Base-by-base conservation (phyloP, 495 filamentous ascomycete species). In the Xylaria longipes region DNA sequence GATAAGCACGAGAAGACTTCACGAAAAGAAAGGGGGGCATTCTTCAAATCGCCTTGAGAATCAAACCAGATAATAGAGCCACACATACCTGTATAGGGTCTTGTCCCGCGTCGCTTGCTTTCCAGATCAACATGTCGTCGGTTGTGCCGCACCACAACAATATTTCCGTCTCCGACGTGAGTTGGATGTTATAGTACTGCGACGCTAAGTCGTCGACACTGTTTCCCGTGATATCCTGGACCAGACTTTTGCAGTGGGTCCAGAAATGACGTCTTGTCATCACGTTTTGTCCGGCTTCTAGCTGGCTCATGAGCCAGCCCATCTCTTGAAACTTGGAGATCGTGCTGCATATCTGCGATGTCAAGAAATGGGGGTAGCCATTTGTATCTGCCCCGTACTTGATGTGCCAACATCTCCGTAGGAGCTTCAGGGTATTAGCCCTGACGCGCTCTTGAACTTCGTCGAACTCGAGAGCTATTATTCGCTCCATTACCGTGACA, bases 61-160 rank as follows among this genome's bases (percentile, higher is more conserved):
- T n/a, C 6, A 65, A 33, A 20, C 15, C 5, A 25, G 37, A 27
- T 1, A 41, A 65, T 14, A 50, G 20, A 50, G 14, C 6, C 43
- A 41, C 15, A 68, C 65, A 15, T 61, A 69, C 48, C 41, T 39
- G n/a, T 56, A 14, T 11, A 5, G 1, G 6, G 3, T 45, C 3
- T 0, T 7, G 20, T 3, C 3, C 22, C 25, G 20, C 7, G 7
- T 45, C 12, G 7, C 14, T 5, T 20, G 46, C 35, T 0, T 12
- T 33, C 20, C 63, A 70, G 29, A 70, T 20, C 1, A 70, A 14
- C 0, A 70, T 29, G 29, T 63, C 20, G 4, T 63, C n/a, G n/a
- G n/a, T n/a, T n/a, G n/a, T n/a, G n/a, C n/a, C n/a, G n/a, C n/a
- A n/a, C n/a, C n/a, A n/a, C n/a, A n/a, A n/a, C n/a, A n/a, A n/a